Percentiles rank a stretch among this genome's conserved stretches.
Conservation (phyloP, 108 stramenopile genomes). For the Aurantiochytrium sp. region DNA sequence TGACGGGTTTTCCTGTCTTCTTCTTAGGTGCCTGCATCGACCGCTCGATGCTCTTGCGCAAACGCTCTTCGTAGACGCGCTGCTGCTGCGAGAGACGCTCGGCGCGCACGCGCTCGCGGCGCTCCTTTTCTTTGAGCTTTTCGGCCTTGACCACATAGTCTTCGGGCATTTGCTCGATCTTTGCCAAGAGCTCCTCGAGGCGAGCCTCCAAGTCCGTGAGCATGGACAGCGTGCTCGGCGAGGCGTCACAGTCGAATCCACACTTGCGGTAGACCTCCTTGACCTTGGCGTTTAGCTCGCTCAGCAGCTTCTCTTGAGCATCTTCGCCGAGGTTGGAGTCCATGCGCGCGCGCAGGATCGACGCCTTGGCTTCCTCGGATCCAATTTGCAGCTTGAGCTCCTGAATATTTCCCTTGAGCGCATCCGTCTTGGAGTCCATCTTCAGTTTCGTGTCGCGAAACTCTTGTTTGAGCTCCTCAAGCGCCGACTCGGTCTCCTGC, state of each 20-base stretch:
- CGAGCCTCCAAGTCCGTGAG: slow-evolving; percentile 49
- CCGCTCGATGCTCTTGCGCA: slow-evolving; percentile 39
- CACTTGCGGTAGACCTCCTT: slow-evolving; percentile 47
- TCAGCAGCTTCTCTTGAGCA: slow-evolving; percentile 47
- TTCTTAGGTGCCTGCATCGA: slow-evolving; percentile 50
- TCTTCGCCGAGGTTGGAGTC: slow-evolving; percentile 30
- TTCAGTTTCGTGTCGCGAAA: slow-evolving; percentile 33
- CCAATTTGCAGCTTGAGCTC: slow-evolving; percentile 32
- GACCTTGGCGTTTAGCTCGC: slow-evolving; percentile 41
- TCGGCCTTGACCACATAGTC: slow-evolving; percentile 54
- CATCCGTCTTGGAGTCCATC: slow-evolving; percentile 43
- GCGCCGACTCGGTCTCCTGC: slow-evolving; percentile 57
- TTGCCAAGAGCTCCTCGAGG: slow-evolving; percentile 41
- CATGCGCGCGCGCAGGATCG: slow-evolving; percentile 35
- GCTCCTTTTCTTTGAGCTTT: slow-evolving; percentile 54
- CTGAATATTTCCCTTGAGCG: slow-evolving; percentile 23
- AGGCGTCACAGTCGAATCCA: slow-evolving; percentile 45
- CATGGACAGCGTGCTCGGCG: slow-evolving; percentile 51
- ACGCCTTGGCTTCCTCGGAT: slow-evolving; percentile 40
- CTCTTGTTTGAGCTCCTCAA: slow-evolving; percentile 54
- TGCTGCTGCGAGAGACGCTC: slow-evolving; percentile 51
- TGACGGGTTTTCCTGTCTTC: slow-evolving; percentile 45
- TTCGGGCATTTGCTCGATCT: slow-evolving; percentile 46
- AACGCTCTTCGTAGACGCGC: slow-evolving; percentile 39
- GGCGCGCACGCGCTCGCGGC: slow-evolving; percentile 49